These are phyloP conservation scores for Fusarium newnesense DNA, from an alignment of 2,329 filamentous ascomycete genomes.

Conservation along the genomic window DNA sequence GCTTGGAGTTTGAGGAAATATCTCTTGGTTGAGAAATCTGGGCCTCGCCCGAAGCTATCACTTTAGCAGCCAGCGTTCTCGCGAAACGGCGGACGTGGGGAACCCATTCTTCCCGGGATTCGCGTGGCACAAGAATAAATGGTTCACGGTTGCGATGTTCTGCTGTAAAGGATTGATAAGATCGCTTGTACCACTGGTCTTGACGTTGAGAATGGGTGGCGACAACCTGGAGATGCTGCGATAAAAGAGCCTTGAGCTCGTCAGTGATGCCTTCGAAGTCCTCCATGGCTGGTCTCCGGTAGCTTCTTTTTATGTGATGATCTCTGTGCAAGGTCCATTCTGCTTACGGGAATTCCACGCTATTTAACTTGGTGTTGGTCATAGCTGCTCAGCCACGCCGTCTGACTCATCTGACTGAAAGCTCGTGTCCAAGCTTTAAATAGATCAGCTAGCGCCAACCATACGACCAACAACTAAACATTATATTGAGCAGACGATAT, in stretches of 20 bases:
- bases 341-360: neutral
- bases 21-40: rapidly evolving
- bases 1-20: neutral
- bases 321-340: neutral
- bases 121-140: neutral
- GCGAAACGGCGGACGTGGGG: neutral
- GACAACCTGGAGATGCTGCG: neutral
- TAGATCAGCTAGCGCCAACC: neutral
- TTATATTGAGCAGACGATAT: neutral
- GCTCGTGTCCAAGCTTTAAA: neutral
- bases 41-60: rapidly evolving
- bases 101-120: neutral
- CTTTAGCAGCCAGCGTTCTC: rapidly evolving
- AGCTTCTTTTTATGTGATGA: neutral
- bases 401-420: neutral
- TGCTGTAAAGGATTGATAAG: neutral
- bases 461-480: neutral
- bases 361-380: neutral
- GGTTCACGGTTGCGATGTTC: neutral
- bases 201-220: conserved; percentile 10
- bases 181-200: conserved; percentile 20
- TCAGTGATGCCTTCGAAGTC: rapidly evolving
- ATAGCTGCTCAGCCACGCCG: neutral
- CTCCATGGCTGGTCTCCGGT: rapidly evolving
- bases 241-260: neutral